phyloP scores from a whole-genome alignment of 805 yeast genomes.

The Saturnispora besseyi region DNA sequence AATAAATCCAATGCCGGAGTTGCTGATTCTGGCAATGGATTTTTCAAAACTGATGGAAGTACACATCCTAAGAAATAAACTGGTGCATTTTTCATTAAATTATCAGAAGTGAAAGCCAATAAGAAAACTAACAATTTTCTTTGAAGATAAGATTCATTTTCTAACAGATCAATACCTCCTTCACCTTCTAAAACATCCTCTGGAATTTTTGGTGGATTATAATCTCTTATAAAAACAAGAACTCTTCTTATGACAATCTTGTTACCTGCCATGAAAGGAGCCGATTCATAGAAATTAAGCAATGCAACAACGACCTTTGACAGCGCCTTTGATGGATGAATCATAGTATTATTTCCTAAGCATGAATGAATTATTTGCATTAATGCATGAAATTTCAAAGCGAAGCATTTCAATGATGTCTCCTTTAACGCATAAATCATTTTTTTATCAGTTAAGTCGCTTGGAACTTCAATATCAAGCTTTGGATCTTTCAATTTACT shows the following conservation, averaged over 20 bases:
- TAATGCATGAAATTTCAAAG: slow-evolving; percentile 54
- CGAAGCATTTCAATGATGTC: slow-evolving; percentile 29
- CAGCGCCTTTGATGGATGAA: slow-evolving; percentile 73
- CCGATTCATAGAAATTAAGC: slow-evolving; percentile 40
- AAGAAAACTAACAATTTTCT: slow-evolving; percentile 56
- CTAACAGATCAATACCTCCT: slow-evolving; percentile 32
- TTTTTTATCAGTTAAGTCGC: not conserved
- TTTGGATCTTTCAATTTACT: slow-evolving; percentile 24
- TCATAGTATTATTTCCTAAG: slow-evolving; percentile 52
- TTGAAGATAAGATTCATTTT: slow-evolving; percentile 55
- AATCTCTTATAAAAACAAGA: slow-evolving; percentile 54
- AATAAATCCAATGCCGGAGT: not conserved
- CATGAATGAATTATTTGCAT: slow-evolving; percentile 56
- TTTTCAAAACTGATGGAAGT: not conserved
- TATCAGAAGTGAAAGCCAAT: slow-evolving; percentile 1
- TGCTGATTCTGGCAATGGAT: not conserved
- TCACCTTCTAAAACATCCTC: slow-evolving; percentile 22
- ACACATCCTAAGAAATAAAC: slow-evolving; percentile 1
- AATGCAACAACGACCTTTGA: slow-evolving; percentile 57
- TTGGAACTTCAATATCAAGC: not conserved
- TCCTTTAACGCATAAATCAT: slow-evolving; percentile 1
- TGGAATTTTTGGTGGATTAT: slow-evolving; percentile 39
- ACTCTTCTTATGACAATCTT: slow-evolving; percentile 47
- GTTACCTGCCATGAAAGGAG: slow-evolving; percentile 26
- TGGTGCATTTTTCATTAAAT: not conserved